Evolutionary conservation across 2,329 filamentous ascomycete genomes (phyloP), one percentile per base, ranked within the genome.

Genomic region (Fusarium acutatum): DNA sequence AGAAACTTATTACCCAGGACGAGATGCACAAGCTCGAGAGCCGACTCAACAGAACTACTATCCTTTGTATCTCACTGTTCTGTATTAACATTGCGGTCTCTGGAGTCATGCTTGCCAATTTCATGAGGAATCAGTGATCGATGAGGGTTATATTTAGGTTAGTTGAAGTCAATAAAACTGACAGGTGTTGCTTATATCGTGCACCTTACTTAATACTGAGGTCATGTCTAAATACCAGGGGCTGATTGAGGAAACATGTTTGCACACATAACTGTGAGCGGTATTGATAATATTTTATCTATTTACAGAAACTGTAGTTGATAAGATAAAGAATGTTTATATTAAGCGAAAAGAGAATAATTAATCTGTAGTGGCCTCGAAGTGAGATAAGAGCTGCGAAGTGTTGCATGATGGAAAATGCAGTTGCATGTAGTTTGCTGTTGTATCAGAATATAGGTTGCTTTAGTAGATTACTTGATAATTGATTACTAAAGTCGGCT

Each of bases 381-480:
- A 26, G 26, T 26, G 26, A 26, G 26, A 26, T 26, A 26, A 26
- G 26, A 26, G 26, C 26, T 5, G 26, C 26, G 6, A 26, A 26
- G 26, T 26, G 5, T 26, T 26, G 26, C 26, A 26, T 26, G 6
- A 26, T 26, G 26, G 26, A 26, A 26, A 26, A 5, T 26, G 26
- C 26, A 26, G 26, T 26, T 26, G 26, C 5, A 6, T 26, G 6
- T 5, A 26, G 26, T 26, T 26, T 26, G 26, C 6, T 26, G 26
- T 6, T 26, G 26, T 26, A 6, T 26, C 6, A 26, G 26, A 26
- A 32, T 32, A 32, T 32, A 32, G 13, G 8, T 15, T 34, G 32
- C 15, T 34, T 17, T 9, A 40, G 7, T 9, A 2, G 0, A 5
- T 2, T 0, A 0, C 6, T 0, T 40, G 2, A 0, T 20, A 46